Base-by-base conservation (phyloP, 495 filamentous ascomycete genomes). In the Tuber borchii region DNA sequence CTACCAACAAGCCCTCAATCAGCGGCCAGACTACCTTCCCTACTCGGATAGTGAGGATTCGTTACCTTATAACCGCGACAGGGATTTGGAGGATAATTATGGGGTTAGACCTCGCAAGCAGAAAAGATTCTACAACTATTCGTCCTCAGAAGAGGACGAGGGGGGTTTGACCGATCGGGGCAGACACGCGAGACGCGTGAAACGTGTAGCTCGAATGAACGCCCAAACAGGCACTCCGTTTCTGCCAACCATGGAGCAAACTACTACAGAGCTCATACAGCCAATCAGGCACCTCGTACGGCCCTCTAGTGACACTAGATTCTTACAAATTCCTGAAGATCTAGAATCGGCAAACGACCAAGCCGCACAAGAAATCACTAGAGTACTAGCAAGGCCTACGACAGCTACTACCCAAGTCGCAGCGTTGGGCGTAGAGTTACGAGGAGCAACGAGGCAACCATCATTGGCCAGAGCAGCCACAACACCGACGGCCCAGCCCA, bases 201-300 rank as follows among this genome's bases (percentile, higher is more conserved):
- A 65, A 34, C 56, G 56, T 65, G 31, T 65, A 65, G 56, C 56
- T 34, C 56, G 56, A 65, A 65, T 65, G 56, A 65, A 65, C 31
- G 56, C 56, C 31, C 56, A 65, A 9, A 65, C 56, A 65, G 56
- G 56, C 26, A 65, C 56, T 34, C 56, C 56, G 12, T 65, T 65
- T 34, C 14, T 65, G 14, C 56, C 56, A 31, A 65, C 26, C n/a
- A 65, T 65, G 56, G 26, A 26, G 7, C 56, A 34, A 31, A 31
- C 12, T 34, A 16, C 16, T 34, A 7, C 56, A 4, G 56, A 65
- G 8, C 56, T 2, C 56, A 7, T 34, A 65, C 56, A 34, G 19
- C 56, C 56, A 26, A 65, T 65, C 26, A 65, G 56, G 26, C 14
- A 65, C 31, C 17, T 65, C 26, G 26, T 65, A 34, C 12, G 56